phyloP scores from a whole-genome alignment of 1,139 yeast species.

The Hanseniaspora sp. region DNA sequence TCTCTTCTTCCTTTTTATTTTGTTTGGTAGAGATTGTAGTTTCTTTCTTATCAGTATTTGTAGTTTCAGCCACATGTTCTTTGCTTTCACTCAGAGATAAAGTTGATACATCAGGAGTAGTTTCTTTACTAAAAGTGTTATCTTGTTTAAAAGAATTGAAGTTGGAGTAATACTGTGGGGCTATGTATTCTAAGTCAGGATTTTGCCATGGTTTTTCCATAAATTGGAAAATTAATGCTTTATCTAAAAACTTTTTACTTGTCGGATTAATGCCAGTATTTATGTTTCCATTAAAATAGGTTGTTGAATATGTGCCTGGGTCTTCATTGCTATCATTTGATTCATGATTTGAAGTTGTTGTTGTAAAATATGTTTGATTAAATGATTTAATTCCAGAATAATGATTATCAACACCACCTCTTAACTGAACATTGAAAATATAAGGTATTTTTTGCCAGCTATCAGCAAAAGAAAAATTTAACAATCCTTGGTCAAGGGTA shows the following conservation, averaged over 20 bases:
- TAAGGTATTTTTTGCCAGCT: conserved; percentile 67
- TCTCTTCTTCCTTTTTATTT: neutral
- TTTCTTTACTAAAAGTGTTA: neutral
- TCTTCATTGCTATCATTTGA: neutral
- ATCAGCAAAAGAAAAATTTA: conserved; percentile 35
- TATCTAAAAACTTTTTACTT: conserved; percentile 40
- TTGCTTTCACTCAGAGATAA: neutral
- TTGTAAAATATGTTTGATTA: neutral
- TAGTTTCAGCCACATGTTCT: neutral
- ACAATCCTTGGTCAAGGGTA: conserved; percentile 91
- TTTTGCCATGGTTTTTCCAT: conserved; percentile 82
- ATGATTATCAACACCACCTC: neutral
- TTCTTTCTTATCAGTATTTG: neutral
- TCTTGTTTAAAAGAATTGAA: neutral
- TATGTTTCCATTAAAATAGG: neutral
- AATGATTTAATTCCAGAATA: neutral
- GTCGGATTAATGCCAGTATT: conserved; percentile 19
- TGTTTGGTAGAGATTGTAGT: neutral
- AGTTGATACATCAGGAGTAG: neutral
- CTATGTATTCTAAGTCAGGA: neutral
- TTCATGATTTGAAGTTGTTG: neutral
- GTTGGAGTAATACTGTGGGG: neutral
- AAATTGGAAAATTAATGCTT: conserved; percentile 61
- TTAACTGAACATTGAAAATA: conserved; percentile 67
- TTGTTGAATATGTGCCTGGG: neutral